Evolutionary conservation across 805 yeast species (phyloP), one percentile per base, ranked within the genome.

Genomic region (Saccharomyces eubayanus): DNA sequence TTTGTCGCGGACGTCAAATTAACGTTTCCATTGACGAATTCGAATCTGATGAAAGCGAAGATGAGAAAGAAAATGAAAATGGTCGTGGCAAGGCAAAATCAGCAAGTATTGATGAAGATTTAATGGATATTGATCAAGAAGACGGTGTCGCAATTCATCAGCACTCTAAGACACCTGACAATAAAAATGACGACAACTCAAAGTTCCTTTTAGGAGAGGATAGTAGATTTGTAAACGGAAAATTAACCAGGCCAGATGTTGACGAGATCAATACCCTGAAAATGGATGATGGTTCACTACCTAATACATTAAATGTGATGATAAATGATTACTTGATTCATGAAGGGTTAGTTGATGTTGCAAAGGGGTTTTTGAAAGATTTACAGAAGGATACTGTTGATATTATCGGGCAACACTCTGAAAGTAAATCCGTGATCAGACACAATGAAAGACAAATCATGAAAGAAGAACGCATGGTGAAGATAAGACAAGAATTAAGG

Each of bases 341-440:
- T 61, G 75, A 77, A 52, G 89, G 89, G 2, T 78, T 75, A 59
- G 72, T 74, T 30, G 81, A 80, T 53, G 77, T 82, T 2, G 78
- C 81, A 2, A 72, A 72, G 54, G 78, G 82, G 0, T 79, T 85
- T 54, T 51, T 74, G 24, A 65, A 70, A 40, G 89, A 83, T 57
- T 59, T 78, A 30, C 57, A 60, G 9, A 57, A 63, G 20, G 76
- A 74, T 30, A 55, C 54, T 27, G 51, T 58, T 16, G 56, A 57
- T 16, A 52, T 55, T 24, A 57, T 52, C 41, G 48, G 36, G 59
- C 51, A 54, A 6, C 58, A 59, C 16, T 61, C 61, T 21, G 57
- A 57, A 12, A 55, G 57, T 16, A 55, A 54, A 36, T 55, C 55
- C 21, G 67, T 64, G 1, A 62, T 61, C 12, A 62, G 59, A n/a